A percentile compares a stretch with the other conserved stretches of the same genome.
Conservation (phyloP, 2,329 filamentous ascomycete genomes). For the Xylariaceae sp. region DNA sequence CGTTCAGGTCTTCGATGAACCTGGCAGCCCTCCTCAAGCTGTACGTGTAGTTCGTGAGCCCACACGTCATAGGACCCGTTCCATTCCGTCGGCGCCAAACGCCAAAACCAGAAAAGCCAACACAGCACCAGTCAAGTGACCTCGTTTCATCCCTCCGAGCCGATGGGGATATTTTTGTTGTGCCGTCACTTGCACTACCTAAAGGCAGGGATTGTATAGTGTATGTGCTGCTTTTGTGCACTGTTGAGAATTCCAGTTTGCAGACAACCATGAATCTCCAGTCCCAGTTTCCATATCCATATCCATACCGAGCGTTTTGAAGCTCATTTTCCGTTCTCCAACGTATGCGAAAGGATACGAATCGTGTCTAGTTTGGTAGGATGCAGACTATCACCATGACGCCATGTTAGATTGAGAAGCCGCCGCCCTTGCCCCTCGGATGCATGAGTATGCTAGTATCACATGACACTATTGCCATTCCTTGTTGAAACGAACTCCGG, state of each 20-base stretch:
- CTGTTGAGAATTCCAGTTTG: constrained; percentile 26
- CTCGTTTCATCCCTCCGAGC: background rate
- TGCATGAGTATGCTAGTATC: background rate
- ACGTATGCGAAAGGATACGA: background rate
- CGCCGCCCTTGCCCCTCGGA: background rate
- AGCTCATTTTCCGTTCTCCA: constrained; percentile 9
- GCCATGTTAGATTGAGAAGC: background rate
- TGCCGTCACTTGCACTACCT: constrained; percentile 8
- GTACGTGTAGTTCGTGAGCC: constrained; percentile 2
- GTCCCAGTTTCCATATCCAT: constrained; percentile 5
- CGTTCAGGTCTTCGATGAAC: background rate
- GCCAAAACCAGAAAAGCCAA: background rate
- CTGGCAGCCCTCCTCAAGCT: background rate
- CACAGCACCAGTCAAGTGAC: background rate
- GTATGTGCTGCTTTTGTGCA: background rate
- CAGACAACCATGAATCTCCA: constrained; percentile 12
- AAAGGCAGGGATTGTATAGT: too few relatives aligned
- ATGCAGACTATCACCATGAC: background rate
- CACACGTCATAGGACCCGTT: background rate
- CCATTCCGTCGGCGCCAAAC: background rate
- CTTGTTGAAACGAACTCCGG: too few relatives aligned
- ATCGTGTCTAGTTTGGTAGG: background rate
- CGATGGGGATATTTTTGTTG: constrained; percentile 11
- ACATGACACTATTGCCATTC: too few relatives aligned
- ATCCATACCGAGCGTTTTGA: constrained; percentile 16